Percentiles rank a stretch among this genome's conserved stretches.
Conservation (phyloP, 805 yeast species). For the Sungouiozyma intestinalis region DNA sequence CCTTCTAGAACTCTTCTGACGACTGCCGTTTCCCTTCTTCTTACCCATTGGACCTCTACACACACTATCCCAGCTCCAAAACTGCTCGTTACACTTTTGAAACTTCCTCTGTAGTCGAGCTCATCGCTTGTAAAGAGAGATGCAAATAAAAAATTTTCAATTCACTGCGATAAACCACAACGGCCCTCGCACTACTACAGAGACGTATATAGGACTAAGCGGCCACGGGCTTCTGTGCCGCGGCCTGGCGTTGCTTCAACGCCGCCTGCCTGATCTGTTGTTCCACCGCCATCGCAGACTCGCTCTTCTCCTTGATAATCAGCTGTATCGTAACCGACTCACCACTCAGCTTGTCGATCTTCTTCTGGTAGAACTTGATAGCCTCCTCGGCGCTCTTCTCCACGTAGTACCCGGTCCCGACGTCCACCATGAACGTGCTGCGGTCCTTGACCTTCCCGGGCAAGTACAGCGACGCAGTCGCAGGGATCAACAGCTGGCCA, state of each 20-base stretch:
- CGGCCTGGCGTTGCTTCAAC: constrained; percentile 14
- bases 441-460: constrained; percentile 68
- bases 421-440: constrained; percentile 73
- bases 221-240: constrained; percentile 5
- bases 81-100: no score
- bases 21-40: background rate
- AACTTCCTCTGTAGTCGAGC: no score
- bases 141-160: background rate
- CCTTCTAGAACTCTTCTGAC: constrained; percentile 20
- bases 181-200: no score
- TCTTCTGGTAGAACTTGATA: constrained; percentile 56
- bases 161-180: no score
- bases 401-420: constrained; percentile 92
- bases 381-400: constrained; percentile 68
- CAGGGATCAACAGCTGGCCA: constrained; percentile 60
- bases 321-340: constrained; percentile 67
- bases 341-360: constrained; percentile 58
- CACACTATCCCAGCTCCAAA: no score
- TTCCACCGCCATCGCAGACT: constrained; percentile 28
- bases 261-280: constrained; percentile 24
- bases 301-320: constrained; percentile 66
- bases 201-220: background rate
- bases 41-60: background rate
- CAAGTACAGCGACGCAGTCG: constrained; percentile 79
- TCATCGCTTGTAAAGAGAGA: background rate